Conservation (phyloP, 176 grass and related monocot species). For the Phragmites australis region DNA sequence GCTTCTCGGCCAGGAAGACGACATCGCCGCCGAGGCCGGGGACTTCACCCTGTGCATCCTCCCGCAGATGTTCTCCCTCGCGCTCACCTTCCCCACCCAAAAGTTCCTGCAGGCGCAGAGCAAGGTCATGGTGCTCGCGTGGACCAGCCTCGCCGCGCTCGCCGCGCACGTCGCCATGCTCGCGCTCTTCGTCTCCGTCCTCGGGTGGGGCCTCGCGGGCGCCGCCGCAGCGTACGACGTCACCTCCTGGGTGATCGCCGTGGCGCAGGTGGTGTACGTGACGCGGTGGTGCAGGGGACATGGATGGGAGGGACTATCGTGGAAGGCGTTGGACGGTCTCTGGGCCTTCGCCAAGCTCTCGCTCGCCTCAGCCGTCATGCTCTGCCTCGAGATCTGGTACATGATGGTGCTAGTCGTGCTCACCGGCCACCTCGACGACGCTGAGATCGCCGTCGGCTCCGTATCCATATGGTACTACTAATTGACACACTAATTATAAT, state of each 20-base stretch:
- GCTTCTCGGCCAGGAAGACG: conserved; percentile 63
- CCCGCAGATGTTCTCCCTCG: conserved; percentile 84
- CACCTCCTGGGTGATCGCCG: conserved; percentile 48
- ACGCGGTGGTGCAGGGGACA: conserved; percentile 55
- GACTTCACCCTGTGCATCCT: conserved; percentile 60
- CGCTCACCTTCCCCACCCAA: conserved; percentile 81
- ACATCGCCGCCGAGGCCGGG: conserved; percentile 59
- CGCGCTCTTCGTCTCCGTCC: conserved; percentile 52
- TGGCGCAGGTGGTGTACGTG: conserved; percentile 69
- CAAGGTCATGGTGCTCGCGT: conserved; percentile 62
- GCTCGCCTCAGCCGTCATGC: conserved; percentile 75
- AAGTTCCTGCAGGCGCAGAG: conserved; percentile 95
- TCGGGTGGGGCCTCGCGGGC: conserved; percentile 59
- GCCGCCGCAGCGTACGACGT: conserved; percentile 64
- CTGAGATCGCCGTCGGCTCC: conserved; percentile 84
- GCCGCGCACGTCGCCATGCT: conserved; percentile 53
- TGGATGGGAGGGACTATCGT: conserved; percentile 70
- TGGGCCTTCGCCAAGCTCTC: conserved; percentile 76
- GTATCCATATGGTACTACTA: conserved; percentile 96
- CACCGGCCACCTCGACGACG: conserved; percentile 78
- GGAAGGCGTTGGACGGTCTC: conserved; percentile 50
- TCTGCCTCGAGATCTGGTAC: conserved; percentile 91
- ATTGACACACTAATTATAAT: too few relatives aligned
- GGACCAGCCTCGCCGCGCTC: conserved; percentile 63
- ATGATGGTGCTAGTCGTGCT: conserved; percentile 94